phyloP scores from a whole-genome alignment of 495 filamentous ascomycete species.

The Cercophora newfieldiana region DNA sequence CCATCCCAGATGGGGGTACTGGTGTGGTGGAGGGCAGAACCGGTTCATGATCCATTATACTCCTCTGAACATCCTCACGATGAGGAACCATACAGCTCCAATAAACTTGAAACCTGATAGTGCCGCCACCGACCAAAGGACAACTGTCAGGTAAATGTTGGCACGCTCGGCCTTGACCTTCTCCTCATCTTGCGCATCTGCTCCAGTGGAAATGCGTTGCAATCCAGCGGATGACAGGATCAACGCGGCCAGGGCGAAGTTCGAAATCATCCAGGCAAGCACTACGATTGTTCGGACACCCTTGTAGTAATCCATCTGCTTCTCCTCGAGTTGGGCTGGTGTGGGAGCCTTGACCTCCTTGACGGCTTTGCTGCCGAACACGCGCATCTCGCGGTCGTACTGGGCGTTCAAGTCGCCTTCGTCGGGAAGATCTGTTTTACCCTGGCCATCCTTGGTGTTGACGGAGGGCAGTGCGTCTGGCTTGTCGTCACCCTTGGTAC shows the following conservation, averaged over 20 bases:
- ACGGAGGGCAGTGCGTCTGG: slow-evolving; percentile 82
- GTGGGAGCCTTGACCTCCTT: slow-evolving; percentile 63
- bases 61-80: slow-evolving; percentile 82
- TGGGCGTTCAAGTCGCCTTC: slow-evolving; percentile 79
- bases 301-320: slow-evolving; percentile 98
- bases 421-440: slow-evolving; percentile 91
- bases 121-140: slow-evolving; percentile 90
- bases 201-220: slow-evolving; percentile 56
- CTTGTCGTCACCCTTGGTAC: slow-evolving; percentile 98
- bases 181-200: slow-evolving; percentile 40
- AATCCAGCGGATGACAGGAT: slow-evolving; percentile 84
- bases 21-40: background rate
- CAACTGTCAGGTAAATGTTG: slow-evolving; percentile 84
- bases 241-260: slow-evolving; percentile 85
- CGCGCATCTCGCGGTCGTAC: slow-evolving; percentile 80
- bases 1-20: background rate
- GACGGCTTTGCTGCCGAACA: slow-evolving; percentile 68
- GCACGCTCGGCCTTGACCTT: slow-evolving; percentile 49
- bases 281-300: slow-evolving; percentile 92
- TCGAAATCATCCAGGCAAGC: slow-evolving; percentile 93
- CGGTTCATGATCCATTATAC: slow-evolving; percentile 38
- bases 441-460: slow-evolving; percentile 87
- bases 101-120: slow-evolving; percentile 86
- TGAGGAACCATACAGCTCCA: slow-evolving; percentile 92
- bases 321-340: slow-evolving; percentile 63